Conservation (phyloP, 2,329 filamentous ascomycete species). For the Apiospora hydei region DNA sequence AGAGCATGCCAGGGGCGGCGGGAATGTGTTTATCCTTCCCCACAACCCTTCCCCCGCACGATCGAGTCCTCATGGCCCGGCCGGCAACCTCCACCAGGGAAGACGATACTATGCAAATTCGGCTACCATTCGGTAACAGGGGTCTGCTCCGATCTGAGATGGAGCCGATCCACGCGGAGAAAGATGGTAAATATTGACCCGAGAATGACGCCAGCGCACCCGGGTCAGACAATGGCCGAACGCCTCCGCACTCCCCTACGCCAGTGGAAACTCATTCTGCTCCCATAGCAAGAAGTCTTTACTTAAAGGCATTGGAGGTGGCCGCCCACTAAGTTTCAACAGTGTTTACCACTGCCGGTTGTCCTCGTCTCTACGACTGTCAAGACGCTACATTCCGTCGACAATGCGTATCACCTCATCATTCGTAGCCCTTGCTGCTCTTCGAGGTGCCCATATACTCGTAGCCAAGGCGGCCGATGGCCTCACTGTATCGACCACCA, state of each 20-base stretch:
- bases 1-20: not conserved
- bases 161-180: not conserved
- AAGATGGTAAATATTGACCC: not conserved
- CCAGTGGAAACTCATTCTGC: not conserved
- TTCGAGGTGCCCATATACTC: not conserved
- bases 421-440: not conserved
- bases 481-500: slow-evolving; percentile 10
- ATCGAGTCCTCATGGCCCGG: not conserved
- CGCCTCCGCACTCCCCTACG: not conserved
- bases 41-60: not conserved
- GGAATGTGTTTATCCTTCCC: not conserved
- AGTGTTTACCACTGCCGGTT: not conserved
- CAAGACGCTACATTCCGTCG: not conserved
- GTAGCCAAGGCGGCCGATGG: not conserved
- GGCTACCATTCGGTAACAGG: not conserved
- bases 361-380: not conserved
- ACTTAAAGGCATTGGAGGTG: not conserved
- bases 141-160: too few relatives aligned
- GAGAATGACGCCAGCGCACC: not conserved
- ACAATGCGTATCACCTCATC: not conserved
- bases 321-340: not conserved
- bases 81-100: not conserved
- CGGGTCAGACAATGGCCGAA: not conserved
- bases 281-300: not conserved
- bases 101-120: not conserved